Evolutionary conservation across 2,329 filamentous ascomycete genomes (phyloP).

Genomic region (Phyllosticta paracitricarpa): DNA sequence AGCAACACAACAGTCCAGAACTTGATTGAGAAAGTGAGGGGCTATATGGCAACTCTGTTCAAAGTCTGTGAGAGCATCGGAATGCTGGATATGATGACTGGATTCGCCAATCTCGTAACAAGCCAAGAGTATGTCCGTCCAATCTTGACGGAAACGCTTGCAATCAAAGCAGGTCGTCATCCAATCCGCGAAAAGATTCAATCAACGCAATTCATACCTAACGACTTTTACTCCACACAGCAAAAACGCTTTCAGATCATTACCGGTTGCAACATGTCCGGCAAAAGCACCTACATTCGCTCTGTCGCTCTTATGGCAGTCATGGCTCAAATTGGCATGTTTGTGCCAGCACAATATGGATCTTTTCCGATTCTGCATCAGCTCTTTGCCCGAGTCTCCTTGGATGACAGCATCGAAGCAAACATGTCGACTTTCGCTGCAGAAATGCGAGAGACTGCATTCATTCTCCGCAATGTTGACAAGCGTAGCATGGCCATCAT

Average conservation of each 20-base stretch:
- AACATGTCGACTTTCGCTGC: constrained; percentile 89
- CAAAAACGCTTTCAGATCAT: constrained; percentile 84
- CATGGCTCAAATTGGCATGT: constrained; percentile 90
- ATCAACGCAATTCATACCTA: constrained; percentile 63
- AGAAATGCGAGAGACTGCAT: constrained; percentile 94
- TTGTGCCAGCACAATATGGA: constrained; percentile 78
- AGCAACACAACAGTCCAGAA: constrained; percentile 68
- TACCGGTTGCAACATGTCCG: constrained; percentile 96
- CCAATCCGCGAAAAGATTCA: constrained; percentile 69
- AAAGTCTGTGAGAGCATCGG: constrained; percentile 78
- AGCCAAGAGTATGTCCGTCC: constrained; percentile 59
- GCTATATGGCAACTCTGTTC: constrained; percentile 64
- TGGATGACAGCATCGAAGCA: constrained; percentile 77
- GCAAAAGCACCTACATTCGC: constrained; percentile 87
- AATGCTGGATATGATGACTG: constrained; percentile 64
- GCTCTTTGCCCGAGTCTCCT: constrained; percentile 78
- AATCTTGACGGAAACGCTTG: constrained; percentile 56
- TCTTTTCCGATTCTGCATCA: constrained; percentile 71
- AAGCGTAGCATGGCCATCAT: constrained; percentile 69
- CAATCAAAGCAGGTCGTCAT: constrained; percentile 65
- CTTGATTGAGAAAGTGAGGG: constrained; percentile 62
- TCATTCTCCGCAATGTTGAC: constrained; percentile 78
- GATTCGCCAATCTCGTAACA: constrained; percentile 52
- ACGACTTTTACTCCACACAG: constrained; percentile 77
- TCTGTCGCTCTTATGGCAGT: constrained; percentile 74